These are phyloP conservation scores for Eimeria praecox DNA, from an alignment of 169 alveolate species.

Conservation along the genomic window DNA sequence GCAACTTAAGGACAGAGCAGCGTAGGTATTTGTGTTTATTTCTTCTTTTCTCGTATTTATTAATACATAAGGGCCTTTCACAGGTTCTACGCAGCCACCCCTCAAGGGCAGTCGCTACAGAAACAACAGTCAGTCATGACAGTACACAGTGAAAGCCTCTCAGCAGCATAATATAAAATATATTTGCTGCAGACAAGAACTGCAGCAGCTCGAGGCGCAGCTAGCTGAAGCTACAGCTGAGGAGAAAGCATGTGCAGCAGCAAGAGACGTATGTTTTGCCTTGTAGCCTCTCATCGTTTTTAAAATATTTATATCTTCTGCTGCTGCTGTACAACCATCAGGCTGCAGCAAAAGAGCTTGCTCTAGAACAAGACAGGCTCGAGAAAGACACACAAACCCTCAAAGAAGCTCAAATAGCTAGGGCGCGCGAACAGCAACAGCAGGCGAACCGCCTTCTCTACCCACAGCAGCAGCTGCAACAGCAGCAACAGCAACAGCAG, in stretches of 20 bases:
- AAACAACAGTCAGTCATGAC: background rate
- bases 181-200: background rate
- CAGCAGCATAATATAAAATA: background rate
- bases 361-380: background rate
- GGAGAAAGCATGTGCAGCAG: background rate
- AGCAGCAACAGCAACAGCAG: constrained; percentile 1
- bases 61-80: background rate
- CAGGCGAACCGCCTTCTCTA: too few relatives aligned
- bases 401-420: background rate
- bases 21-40: background rate
- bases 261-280: background rate
- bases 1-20: background rate
- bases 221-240: background rate
- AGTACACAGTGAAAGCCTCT: background rate
- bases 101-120: background rate
- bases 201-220: background rate
- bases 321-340: background rate
- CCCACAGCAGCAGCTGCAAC: background rate
- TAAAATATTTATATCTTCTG: too few relatives aligned
- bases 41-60: background rate
- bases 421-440: background rate
- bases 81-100: constrained; percentile 10
- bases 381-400: background rate
- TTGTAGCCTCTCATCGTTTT: background rate
- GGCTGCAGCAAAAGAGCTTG: background rate